Conservation (phyloP, 306 rosid species). For the Fagus crenata region DNA sequence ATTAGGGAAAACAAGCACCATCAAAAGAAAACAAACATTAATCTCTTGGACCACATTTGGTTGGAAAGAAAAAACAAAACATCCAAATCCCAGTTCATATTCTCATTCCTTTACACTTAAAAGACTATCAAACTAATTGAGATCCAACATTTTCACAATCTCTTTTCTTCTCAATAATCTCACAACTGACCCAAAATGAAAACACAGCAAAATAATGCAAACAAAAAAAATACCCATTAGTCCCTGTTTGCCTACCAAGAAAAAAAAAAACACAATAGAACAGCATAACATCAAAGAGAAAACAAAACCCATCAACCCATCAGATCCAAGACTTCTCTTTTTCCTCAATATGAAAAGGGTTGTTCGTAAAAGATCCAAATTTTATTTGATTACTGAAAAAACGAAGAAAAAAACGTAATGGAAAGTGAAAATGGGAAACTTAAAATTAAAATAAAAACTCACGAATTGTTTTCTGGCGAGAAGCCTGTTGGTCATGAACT, state of each 20-base stretch:
- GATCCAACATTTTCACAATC: not conserved
- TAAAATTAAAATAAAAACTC: constrained; percentile 19
- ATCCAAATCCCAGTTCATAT: not conserved
- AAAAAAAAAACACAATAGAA: not conserved
- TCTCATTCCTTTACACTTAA: not conserved
- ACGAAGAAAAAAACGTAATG: not conserved
- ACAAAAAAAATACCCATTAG: not conserved
- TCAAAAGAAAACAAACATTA: too few relatives aligned
- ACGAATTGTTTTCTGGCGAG: constrained; percentile 93
- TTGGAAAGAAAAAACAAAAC: too few relatives aligned
- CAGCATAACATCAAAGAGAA: not conserved
- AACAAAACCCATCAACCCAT: not conserved
- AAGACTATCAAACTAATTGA: not conserved
- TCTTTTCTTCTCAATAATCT: not conserved
- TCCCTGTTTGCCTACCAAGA: not conserved
- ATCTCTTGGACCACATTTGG: too few relatives aligned
- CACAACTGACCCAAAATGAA: not conserved
- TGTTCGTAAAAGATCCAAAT: not conserved
- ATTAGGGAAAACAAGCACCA: not conserved
- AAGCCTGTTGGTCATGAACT: constrained; percentile 92
- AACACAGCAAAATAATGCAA: not conserved
- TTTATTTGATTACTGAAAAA: not conserved
- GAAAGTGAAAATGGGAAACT: not conserved
- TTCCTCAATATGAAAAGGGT: not conserved
- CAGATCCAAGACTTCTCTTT: not conserved